Evolutionary conservation across 805 yeast genomes (phyloP).

Genomic region (Ogataea polymorpha): DNA sequence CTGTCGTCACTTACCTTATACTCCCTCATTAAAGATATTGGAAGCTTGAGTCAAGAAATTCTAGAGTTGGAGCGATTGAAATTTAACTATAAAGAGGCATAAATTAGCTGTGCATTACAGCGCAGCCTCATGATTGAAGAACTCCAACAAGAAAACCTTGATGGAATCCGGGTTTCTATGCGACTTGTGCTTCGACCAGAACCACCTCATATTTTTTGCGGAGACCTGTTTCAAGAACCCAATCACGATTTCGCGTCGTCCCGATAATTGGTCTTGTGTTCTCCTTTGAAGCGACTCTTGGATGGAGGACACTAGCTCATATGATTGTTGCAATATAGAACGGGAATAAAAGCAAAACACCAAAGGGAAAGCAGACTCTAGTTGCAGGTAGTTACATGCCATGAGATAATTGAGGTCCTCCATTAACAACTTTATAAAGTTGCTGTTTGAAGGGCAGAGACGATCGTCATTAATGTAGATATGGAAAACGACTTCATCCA

Average conservation of each 20-base stretch:
- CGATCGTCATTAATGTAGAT: conserved; percentile 10
- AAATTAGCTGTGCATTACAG: conserved; percentile 8
- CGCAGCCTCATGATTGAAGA: conserved; percentile 28
- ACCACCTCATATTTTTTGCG: conserved; percentile 10
- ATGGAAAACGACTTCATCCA: conserved; percentile 9
- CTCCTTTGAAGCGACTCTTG: conserved; percentile 20
- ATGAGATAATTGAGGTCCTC: conserved; percentile 28
- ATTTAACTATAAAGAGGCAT: conserved; percentile 22
- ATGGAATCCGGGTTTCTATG: conserved; percentile 5
- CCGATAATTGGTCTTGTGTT: conserved; percentile 14
- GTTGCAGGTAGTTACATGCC: conserved; percentile 21
- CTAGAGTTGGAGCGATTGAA: conserved; percentile 21
- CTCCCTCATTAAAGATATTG: conserved; percentile 18
- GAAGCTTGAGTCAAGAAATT: conserved; percentile 19
- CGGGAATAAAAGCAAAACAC: conserved; percentile 29
- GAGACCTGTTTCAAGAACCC: conserved; percentile 27
- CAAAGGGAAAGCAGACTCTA: conserved; percentile 29
- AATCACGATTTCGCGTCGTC: conserved; percentile 20
- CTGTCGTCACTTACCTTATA: conserved; percentile 19
- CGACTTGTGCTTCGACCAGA: conserved; percentile 6
- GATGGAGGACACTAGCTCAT: conserved; percentile 13
- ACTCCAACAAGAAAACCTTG: conserved; percentile 16
- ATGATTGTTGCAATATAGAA: conserved; percentile 16
- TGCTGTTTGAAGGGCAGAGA: conserved; percentile 1
- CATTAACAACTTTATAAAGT: conserved; percentile 7